Evolutionary conservation across 1,139 yeast species (phyloP), one percentile per base, ranked within the genome.

Genomic region (Suhomyces kunorum): DNA sequence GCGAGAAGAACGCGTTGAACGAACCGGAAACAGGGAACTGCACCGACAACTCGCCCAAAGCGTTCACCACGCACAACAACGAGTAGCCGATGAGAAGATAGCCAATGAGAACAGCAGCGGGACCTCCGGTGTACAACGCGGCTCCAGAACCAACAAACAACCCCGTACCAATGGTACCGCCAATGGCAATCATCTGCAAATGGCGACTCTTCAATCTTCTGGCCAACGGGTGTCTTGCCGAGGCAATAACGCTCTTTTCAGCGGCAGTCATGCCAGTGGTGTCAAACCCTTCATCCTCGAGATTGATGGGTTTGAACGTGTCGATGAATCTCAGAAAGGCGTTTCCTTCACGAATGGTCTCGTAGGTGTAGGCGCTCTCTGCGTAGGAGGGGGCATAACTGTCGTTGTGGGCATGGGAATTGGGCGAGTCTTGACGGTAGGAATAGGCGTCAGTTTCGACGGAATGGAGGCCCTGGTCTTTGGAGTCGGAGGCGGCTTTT

Each of bases 101-200:
- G 28, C 49, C 61, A 34, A 58, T 53, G 40, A 55, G 51, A 24
- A 57, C 58, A 6, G 57, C 50, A 7, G 56, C 88, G 11, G 92
- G 90, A 31, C 92, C 92, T 58, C 87, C 86, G 14, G 66, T 69
- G 40, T 74, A 68, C 47, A 88, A 66, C 2, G 85, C 84, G 39
- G 75, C 72, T 20, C 95, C 95, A 45, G 83, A 77, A 42, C 88
- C 84, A 9, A 87, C 85, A 53, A 74, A 74, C 40, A 75, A 59
- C 51, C 80, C 80, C 11, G 80, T 65, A 51, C 55, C 58, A 29
- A 54, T 53, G 51, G 62, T 49, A 42, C 63, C 63, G 34, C 62
- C 63, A 28, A 58, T 57, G 43, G 63, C 60, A 32, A 58, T 58
- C 63, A 58, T 58, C 36, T 57, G 61, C 48, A 59, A 50, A 36